Conservation (phyloP, 164 flowering plant species). For the Vitis rupestris region DNA sequence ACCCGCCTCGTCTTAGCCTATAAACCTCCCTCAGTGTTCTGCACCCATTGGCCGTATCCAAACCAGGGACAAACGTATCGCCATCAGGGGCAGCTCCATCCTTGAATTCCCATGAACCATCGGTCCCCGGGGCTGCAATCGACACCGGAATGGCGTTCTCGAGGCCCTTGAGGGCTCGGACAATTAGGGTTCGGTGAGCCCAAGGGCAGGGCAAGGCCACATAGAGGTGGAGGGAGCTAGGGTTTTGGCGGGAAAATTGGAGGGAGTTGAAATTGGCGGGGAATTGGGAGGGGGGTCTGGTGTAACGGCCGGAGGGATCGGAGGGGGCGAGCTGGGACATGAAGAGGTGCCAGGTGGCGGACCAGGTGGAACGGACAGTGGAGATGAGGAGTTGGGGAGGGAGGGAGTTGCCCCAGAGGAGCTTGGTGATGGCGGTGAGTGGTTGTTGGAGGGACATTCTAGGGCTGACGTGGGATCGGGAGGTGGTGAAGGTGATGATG, state of each 20-base stretch:
- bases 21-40: constrained; percentile 72
- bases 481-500: constrained; percentile 2
- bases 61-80: constrained; percentile 32
- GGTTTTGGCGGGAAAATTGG: constrained; percentile 29
- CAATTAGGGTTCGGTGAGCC: constrained; percentile 93
- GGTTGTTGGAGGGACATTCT: constrained; percentile 36
- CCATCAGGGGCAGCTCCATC: not conserved
- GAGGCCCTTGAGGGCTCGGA: constrained; percentile 78
- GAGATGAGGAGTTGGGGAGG: constrained; percentile 93
- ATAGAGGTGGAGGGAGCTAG: constrained; percentile 67
- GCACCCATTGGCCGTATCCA: constrained; percentile 58
- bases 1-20: constrained; percentile 52
- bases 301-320: constrained; percentile 69
- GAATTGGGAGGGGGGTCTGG: constrained; percentile 69
- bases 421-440: constrained; percentile 45
- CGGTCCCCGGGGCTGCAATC: constrained; percentile 68
- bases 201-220: constrained; percentile 91
- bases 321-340: constrained; percentile 98
- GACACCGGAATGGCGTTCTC: constrained; percentile 66
- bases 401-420: constrained; percentile 89
- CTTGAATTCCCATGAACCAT: constrained; percentile 80
- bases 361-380: constrained; percentile 84
- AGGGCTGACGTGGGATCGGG: constrained; percentile 27
- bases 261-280: constrained; percentile 32
- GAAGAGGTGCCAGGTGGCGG: constrained; percentile 80